Percentiles rank a stretch among this genome's conserved stretches.
Evolutionary conservation across 345 rosid genomes (phyloP).

Genomic region (Salix brachista): DNA sequence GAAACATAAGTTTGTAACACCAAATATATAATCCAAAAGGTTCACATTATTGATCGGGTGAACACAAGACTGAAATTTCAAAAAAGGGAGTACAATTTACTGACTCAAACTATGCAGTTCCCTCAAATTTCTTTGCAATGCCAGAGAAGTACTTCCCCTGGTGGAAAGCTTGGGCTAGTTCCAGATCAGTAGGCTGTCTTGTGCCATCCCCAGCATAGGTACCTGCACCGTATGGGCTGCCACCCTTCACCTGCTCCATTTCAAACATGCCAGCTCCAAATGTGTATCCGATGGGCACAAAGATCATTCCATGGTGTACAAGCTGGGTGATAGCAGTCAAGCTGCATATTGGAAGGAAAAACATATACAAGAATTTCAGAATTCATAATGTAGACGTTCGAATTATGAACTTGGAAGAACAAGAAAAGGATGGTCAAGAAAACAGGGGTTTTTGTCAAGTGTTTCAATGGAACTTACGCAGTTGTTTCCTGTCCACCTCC

Average conservation of each 20-base stretch:
- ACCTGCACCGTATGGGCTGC: slow-evolving; percentile 95
- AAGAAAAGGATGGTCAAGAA: not conserved
- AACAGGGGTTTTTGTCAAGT: not conserved
- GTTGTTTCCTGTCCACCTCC: slow-evolving; percentile 99
- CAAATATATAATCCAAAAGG: not conserved
- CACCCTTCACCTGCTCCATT: slow-evolving; percentile 90
- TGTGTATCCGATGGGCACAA: slow-evolving; percentile 92
- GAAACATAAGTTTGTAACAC: not conserved
- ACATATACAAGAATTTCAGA: not conserved
- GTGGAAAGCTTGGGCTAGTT: slow-evolving; percentile 86
- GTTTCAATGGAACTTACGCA: slow-evolving; percentile 48
- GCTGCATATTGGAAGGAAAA: slow-evolving; percentile 26
- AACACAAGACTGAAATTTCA: not conserved
- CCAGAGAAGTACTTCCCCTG: slow-evolving; percentile 89
- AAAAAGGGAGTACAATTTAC: not conserved
- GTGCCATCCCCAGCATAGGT: slow-evolving; percentile 91
- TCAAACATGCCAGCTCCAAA: slow-evolving; percentile 99
- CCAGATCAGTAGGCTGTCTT: slow-evolving; percentile 77
- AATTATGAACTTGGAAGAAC: not conserved
- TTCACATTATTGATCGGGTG: not conserved
- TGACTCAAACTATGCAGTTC: slow-evolving; percentile 32
- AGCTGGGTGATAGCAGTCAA: slow-evolving; percentile 95
- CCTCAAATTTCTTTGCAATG: slow-evolving; percentile 88
- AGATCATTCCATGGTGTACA: slow-evolving; percentile 94
- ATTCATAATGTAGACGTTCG: too few species aligned